Evolutionary conservation across 371 early-diverging fungal species (phyloP), one percentile per base, ranked within the genome.

Genomic region (Mucor indicus): DNA sequence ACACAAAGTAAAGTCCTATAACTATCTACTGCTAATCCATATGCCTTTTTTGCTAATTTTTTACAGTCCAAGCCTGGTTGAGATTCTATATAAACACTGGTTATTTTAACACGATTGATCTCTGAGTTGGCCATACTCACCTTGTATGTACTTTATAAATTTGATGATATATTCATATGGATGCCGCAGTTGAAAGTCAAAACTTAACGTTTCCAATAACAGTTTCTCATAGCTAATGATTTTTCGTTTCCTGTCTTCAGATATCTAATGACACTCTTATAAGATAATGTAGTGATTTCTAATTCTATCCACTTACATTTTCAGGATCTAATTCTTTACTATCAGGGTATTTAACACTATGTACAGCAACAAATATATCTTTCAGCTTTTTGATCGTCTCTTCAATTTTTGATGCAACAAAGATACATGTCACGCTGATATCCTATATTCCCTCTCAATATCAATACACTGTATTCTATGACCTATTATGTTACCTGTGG

Each of bases 361-460:
- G 81, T 0, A 82, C 81, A 31, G 79, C 84, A 4, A 82, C 76
- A 55, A 83, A 66, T 15, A 90, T 84, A 48, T 90, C 89, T 55
- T 83, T 83, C 25, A 87, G 69, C 42, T 81, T 83, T 44, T 90
- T 90, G 51, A 83, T 74, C 0, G 87, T 88, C 41, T 90, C 90
- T 45, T 90, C 87, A 44, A 87, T 83, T 46, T 90, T 90, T 21
- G 80, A 82, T 2, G 87, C 86, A 1, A 87, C 89, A 60, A 86
- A 86, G 11, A 90, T 51, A 43, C 86, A 86, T 11, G 87, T 80
- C 24, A 83, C 64, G 33, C 66, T 75, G 29, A 79, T 71, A 55
- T 77, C 83, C 81, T 77, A 61, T 16, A 16, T 21, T 38, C 7
- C n/a, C n/a, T n/a, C n/a, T n/a, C n/a, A n/a, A n/a, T n/a, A n/a